A percentile compares a stretch with the other conserved stretches of the same genome.
Conservation (phyloP, 805 yeast species). For the Teunomyces tritomae region DNA sequence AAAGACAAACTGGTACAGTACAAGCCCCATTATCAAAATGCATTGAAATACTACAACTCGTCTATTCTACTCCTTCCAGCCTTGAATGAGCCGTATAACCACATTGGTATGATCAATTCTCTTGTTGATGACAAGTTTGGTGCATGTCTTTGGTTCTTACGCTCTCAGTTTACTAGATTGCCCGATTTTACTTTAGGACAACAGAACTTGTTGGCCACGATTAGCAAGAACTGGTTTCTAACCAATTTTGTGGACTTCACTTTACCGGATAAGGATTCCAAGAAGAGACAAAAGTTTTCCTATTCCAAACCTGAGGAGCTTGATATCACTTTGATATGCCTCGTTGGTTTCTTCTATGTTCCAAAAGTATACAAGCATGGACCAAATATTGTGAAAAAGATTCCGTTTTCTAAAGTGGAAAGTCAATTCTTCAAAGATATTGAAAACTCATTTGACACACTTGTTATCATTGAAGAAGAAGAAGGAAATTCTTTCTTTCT, state of each 20-base stretch:
- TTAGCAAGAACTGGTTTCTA: constrained; percentile 36
- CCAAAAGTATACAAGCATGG: constrained; percentile 32
- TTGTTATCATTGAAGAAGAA: constrained; percentile 7
- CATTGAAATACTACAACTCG: constrained; percentile 41
- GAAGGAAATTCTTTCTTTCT: constrained; percentile 15
- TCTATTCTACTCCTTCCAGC: constrained; percentile 63
- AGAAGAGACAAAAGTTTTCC: constrained; percentile 5
- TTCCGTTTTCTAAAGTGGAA: constrained; percentile 23
- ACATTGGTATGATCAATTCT: constrained; percentile 48
- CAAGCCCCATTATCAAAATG: constrained; percentile 21
- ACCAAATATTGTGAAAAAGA: constrained; percentile 19
- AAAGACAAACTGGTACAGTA: constrained; percentile 39
- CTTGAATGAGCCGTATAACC: constrained; percentile 64
- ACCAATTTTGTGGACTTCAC: constrained; percentile 21
- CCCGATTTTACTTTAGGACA: constrained; percentile 46
- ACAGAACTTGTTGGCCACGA: constrained; percentile 40
- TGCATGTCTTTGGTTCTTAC: constrained; percentile 51
- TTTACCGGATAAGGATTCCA: constrained; percentile 5
- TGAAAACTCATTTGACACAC: constrained; percentile 8
- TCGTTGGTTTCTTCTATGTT: constrained; percentile 42
- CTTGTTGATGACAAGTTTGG: constrained; percentile 43
- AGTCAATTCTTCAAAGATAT: constrained; percentile 19
- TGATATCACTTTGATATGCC: constrained; percentile 26
- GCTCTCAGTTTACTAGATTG: constrained; percentile 55
- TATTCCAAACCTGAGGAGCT: constrained; percentile 12